Base-by-base conservation (phyloP, 2,329 filamentous ascomycete genomes). In the Dactylellina sp. region DNA sequence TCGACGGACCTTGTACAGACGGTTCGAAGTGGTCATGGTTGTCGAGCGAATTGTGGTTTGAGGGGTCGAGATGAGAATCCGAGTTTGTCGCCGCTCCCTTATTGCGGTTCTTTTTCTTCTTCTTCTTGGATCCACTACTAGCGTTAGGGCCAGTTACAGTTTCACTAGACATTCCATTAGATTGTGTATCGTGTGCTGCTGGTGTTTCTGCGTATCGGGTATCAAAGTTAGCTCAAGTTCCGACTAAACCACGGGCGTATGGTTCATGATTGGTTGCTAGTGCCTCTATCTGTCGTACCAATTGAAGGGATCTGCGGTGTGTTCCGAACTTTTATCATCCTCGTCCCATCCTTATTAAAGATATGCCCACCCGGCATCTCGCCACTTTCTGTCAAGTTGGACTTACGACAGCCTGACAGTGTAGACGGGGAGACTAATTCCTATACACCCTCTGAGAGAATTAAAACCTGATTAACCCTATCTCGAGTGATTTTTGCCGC, bases 331-430 rank as follows among this genome's bases (percentile, higher is more conserved):
- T 77, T 78, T 62, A 78, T 78, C 71, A 78, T 76, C 77, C 78
- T 78, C 52, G 77, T 78, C 49, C 77, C 77, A 76, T 78, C 77
- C 57, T 78, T 78, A 62, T 78, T 78, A 47, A 77, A 77, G 57
- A 78, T 78, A 65, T 78, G 76, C 70, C 70, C 70, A 61, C 70
- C 70, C 61, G 70, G 70, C 70, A 74, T 74, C 61, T 74, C 70
- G 70, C 70, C 70, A 74, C 59, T 66, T 66, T 49, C 56, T 62
- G 70, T 66, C 50, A 39, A 56, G 49, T 61, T 37, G 42, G 61
- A 66, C 61, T 44, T 42, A 61, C 39, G 52, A 44, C 52, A 61
- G 61, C 70, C 53, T 44, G 46, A 25, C 49, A 47, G 59, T 66
- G 50, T 49, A 57, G 32, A 44, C 55, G 11, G 53, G 46, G 62